Percentiles rank a stretch among this genome's conserved stretches.
Evolutionary conservation across 306 rosid species (phyloP).

Genomic region (Cucumis sativus): Cucumber_9930_V3 NC_026660.2:3768001-3768500

Average conservation of each 20-base stretch:
- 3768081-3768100: slow-evolving; percentile 88
- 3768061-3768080: slow-evolving; percentile 74
- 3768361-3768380: slow-evolving; percentile 54
- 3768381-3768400: slow-evolving; percentile 49
- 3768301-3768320: slow-evolving; percentile 53
- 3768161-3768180: not conserved
- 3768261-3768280: not conserved
- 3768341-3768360: slow-evolving; percentile 61
- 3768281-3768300: slow-evolving; percentile 33
- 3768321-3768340: slow-evolving; percentile 32
- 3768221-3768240: slow-evolving; percentile 37
- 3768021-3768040: slow-evolving; percentile 15
- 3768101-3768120: slow-evolving; percentile 85
- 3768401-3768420: slow-evolving; percentile 31
- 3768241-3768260: slow-evolving; percentile 25
- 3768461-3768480: slow-evolving; percentile 34
- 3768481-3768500: slow-evolving; percentile 45
- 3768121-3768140: slow-evolving; percentile 41
- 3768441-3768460: slow-evolving; percentile 34
- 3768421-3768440: slow-evolving; percentile 17
- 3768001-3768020: slow-evolving; percentile 21
- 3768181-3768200: slow-evolving; percentile 25
- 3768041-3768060: slow-evolving; percentile 29
- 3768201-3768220: slow-evolving; percentile 35
- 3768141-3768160: not conserved